A percentile compares a stretch with the other conserved stretches of the same genome.
phyloP scores from a whole-genome alignment of 1,284 basidiomycete genomes.

The Cerrena zonata region DNA sequence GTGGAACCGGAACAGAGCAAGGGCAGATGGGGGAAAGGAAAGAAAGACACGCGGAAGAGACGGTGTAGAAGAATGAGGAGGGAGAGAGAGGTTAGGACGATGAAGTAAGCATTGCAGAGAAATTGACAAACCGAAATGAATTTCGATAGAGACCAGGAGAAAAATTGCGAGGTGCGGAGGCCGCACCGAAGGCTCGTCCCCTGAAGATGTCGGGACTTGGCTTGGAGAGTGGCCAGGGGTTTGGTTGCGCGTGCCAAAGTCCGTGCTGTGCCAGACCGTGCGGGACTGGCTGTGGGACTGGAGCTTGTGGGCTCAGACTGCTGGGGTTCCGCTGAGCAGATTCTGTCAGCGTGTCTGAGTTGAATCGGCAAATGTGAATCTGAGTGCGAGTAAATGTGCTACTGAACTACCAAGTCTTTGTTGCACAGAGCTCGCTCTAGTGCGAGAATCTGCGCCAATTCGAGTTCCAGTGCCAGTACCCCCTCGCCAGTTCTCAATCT shows the following conservation, averaged over 20 bases:
- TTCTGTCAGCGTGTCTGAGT: too few relatives aligned
- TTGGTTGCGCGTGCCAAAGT: neutral
- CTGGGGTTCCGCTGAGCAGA: too few relatives aligned
- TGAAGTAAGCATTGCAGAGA: conserved; percentile 9
- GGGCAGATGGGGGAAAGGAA: neutral
- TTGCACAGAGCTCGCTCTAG: too few relatives aligned
- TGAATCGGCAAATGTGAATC: too few relatives aligned
- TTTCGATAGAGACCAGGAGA: conserved; percentile 2
- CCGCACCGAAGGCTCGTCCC: conserved; percentile 4
- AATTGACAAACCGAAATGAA: conserved; percentile 9
- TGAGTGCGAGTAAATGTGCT: too few relatives aligned
- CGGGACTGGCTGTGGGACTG: too few relatives aligned
- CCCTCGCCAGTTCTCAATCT: neutral
- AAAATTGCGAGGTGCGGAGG: conserved; percentile 7
- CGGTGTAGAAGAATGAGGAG: conserved; percentile 1
- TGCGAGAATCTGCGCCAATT: too few relatives aligned
- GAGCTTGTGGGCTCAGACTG: too few relatives aligned
- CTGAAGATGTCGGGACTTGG: neutral
- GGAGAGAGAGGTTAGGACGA: neutral
- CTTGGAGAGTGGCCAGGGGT: neutral
- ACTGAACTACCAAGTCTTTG: too few relatives aligned
- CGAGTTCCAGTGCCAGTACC: too few relatives aligned
- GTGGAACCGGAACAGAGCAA: neutral
- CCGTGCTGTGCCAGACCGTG: too few relatives aligned
- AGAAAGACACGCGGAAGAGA: too few relatives aligned